A percentile compares a stretch with the other conserved stretches of the same genome.
phyloP scores from a whole-genome alignment of 148 eudicot species.

The Vaccinium corymbosum region DNA sequence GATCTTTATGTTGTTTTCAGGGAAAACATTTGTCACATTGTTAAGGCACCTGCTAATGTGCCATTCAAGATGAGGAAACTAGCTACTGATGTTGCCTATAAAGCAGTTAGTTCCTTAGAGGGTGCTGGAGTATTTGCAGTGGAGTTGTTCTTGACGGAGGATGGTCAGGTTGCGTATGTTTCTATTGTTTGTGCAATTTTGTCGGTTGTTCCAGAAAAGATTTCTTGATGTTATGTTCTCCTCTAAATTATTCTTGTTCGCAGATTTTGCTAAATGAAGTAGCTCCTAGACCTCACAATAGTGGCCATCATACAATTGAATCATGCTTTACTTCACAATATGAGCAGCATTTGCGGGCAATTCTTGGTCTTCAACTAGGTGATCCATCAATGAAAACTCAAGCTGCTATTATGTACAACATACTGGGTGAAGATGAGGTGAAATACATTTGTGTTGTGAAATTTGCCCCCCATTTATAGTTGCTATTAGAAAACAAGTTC shows the following conservation, averaged over 20 bases:
- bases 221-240: neutral
- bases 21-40: constrained; percentile 9
- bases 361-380: constrained; percentile 93
- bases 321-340: constrained; percentile 87
- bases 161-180: constrained; percentile 59
- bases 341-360: constrained; percentile 93
- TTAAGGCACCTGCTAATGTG: constrained; percentile 80
- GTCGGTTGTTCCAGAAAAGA: neutral
- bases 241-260: constrained; percentile 9
- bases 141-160: constrained; percentile 81
- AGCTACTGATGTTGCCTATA: constrained; percentile 75
- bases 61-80: constrained; percentile 73
- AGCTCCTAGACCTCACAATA: constrained; percentile 78
- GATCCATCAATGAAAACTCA: constrained; percentile 92
- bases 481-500: neutral
- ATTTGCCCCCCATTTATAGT: neutral
- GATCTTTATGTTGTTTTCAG: neutral
- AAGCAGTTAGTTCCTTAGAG: constrained; percentile 87
- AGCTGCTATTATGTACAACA: constrained; percentile 90
- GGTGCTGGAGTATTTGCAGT: constrained; percentile 97
- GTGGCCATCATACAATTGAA: constrained; percentile 98
- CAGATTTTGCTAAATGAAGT: constrained; percentile 52
- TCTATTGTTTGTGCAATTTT: neutral
- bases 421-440: constrained; percentile 97
- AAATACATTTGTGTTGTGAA: constrained; percentile 6